Conservation (phyloP, 768 basidiomycete species). For the Hortiboletus flavorubellus region DNA sequence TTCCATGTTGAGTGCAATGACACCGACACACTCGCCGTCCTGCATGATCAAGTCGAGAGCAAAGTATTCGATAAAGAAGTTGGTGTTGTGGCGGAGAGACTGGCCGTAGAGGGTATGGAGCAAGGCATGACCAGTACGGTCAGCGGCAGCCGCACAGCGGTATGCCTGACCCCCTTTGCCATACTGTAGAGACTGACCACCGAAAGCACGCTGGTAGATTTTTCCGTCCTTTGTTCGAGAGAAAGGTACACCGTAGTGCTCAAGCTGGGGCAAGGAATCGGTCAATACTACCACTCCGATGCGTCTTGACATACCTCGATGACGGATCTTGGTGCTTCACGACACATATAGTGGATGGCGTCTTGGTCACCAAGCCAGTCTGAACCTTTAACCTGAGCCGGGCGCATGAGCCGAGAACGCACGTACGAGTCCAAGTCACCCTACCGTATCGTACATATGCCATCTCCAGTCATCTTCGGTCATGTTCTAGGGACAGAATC, state of each 20-base stretch:
- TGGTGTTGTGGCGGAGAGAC: slow-evolving; percentile 97
- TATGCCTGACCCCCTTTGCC: slow-evolving; percentile 99
- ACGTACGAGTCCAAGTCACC: slow-evolving; percentile 25
- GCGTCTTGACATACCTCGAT: slow-evolving; percentile 61
- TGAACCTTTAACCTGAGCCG: slow-evolving; percentile 88
- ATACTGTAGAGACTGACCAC: slow-evolving; percentile 94
- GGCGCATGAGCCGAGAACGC: slow-evolving; percentile 14
- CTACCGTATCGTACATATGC: slow-evolving; percentile 96
- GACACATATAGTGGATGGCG: slow-evolving; percentile 99
- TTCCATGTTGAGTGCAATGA: slow-evolving; percentile 99
- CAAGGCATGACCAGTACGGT: slow-evolving; percentile 97
- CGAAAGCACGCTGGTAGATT: slow-evolving; percentile 99
- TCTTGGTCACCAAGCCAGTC: slow-evolving; percentile 99
- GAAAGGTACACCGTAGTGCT: slow-evolving; percentile 98
- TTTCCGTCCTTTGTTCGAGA: slow-evolving; percentile 98
- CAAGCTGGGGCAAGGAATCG: slow-evolving; percentile 55
- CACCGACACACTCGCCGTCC: slow-evolving; percentile 98
- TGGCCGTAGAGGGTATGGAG: slow-evolving; percentile 99
- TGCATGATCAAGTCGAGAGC: slow-evolving; percentile 99
- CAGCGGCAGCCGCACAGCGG: slow-evolving; percentile 97
- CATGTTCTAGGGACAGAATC: slow-evolving; percentile 67
- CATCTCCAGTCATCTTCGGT: slow-evolving; percentile 99
- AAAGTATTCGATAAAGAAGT: slow-evolving; percentile 99
- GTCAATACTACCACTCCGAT: neutral
- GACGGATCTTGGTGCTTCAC: slow-evolving; percentile 92